Evolutionary conservation across 306 rosid species (phyloP), one percentile per base, ranked within the genome.

Genomic region (Vicia faba): DNA sequence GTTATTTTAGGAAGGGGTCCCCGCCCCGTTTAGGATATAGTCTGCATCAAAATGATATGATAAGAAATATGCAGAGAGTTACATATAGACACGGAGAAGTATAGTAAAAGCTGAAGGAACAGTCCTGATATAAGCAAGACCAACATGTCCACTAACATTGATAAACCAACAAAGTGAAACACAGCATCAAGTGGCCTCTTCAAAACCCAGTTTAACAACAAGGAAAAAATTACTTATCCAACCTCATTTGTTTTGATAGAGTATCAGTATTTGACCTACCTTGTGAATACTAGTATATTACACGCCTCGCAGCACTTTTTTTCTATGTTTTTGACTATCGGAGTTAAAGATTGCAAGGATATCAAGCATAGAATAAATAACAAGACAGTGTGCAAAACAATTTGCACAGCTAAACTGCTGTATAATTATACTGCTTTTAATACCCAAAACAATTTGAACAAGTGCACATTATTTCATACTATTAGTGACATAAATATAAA

Each of bases 381-480:
- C 41, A 43, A 26, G 63, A 59, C 55, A 70, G 13, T 38, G 8
- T 50, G 16, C 70, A 70, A 33, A 31, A 41, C 43, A 44, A 64
- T 46, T 41, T 61, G 49, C 64, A 48, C 71, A 66, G 50, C 61
- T 36, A 63, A 65, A 57, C 39, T 75, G 15, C 29, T 6, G 25
- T 33, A 4, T 13, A 23, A 14, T 39, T 5, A 64, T 54, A 69
- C 33, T 58, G 56, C 26, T 35, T 48, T 18, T 65, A 40, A 41
- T 15, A 57, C 41, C 69, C 49, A 60, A 54, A 48, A 56, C 61
- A 70, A 70, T 65, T 55, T 64, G 57, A 70, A 70, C 51, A 51
- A 70, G 38, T 61, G 13, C 60, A 61, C 29, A 28, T 61, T 36
- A 35, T 13, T 26, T 55, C 28, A 58, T 11, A 58, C 19, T 31